phyloP scores from a whole-genome alignment of 345 rosid genomes.

The Moricandia moricandioides region DNA sequence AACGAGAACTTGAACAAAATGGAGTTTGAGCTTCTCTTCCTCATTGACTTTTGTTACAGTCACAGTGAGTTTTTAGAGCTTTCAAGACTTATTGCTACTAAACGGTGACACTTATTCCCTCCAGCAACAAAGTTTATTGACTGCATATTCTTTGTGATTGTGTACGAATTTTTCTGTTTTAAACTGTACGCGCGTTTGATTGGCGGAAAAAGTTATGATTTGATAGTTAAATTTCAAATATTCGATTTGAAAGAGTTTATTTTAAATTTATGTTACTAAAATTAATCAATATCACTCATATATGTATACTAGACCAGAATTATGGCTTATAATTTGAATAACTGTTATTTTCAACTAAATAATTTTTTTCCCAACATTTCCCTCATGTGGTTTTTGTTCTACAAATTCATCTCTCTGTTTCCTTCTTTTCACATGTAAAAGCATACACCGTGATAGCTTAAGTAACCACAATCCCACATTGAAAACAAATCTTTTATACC shows the following conservation, averaged over 20 bases:
- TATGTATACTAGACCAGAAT: not conserved
- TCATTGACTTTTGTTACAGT: slow-evolving; percentile 62
- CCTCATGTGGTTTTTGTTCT: not conserved
- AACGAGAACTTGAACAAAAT: slow-evolving; percentile 70
- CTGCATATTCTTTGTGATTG: not conserved
- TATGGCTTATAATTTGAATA: not conserved
- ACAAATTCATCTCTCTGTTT: not conserved
- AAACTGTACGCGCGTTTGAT: slow-evolving; percentile 12
- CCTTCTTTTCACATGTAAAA: not conserved
- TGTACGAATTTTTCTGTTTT: not conserved
- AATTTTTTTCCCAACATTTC: not conserved
- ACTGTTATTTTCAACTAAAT: not conserved
- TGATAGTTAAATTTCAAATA: not conserved
- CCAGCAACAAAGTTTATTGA: not conserved
- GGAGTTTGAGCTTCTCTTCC: slow-evolving; percentile 72
- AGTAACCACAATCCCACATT: not conserved
- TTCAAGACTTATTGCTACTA: slow-evolving; percentile 61
- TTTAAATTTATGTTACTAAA: not conserved
- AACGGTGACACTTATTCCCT: slow-evolving; percentile 17
- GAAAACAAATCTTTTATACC: not conserved
- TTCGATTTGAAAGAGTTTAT: not conserved
- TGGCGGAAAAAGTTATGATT: slow-evolving; percentile 16
- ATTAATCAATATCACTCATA: accelerated
- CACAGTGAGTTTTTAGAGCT: slow-evolving; percentile 47
- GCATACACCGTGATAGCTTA: not conserved